Percentiles rank a stretch among this genome's conserved stretches.
Evolutionary conservation across 176 grass and related monocot genomes (phyloP).

Genomic region (Oryza glaberrima): DNA sequence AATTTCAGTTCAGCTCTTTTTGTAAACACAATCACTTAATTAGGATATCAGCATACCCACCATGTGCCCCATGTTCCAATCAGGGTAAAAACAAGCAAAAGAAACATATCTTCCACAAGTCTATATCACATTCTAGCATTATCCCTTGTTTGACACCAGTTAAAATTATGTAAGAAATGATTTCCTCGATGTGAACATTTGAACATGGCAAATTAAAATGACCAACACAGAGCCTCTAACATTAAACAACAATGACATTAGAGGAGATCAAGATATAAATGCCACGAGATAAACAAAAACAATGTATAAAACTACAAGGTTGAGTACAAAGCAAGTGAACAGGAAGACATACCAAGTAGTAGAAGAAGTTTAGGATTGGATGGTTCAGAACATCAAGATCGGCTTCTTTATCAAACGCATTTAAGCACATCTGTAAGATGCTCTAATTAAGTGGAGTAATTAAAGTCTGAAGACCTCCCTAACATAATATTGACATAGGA

Average conservation of each 20-base stretch:
- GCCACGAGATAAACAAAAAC: not conserved
- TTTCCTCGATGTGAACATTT: not conserved
- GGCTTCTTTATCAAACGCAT: slow-evolving; percentile 71
- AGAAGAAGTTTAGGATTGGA: slow-evolving; percentile 71
- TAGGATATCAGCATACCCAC: not conserved
- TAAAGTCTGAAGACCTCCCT: not conserved
- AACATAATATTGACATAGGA: slow-evolving; percentile 4
- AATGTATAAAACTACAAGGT: not conserved
- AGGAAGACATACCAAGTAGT: slow-evolving; percentile 59
- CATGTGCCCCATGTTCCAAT: not conserved
- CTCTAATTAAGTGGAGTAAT: slow-evolving; percentile 8
- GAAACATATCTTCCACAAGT: not conserved
- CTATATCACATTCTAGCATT: not conserved
- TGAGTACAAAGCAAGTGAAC: not conserved
- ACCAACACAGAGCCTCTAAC: not conserved
- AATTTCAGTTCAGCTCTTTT: not conserved
- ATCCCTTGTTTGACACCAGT: not conserved
- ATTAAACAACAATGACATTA: not conserved
- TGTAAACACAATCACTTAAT: not conserved
- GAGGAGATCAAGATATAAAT: not conserved
- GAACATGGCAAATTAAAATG: not conserved
- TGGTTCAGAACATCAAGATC: slow-evolving; percentile 71
- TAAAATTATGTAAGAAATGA: slow-evolving; percentile 1
- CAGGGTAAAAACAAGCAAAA: not conserved
- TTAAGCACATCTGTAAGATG: slow-evolving; percentile 61